These are phyloP conservation scores for Fusarium duplospermum DNA, from an alignment of 2,329 filamentous ascomycete genomes.

Conservation along the genomic window DNA sequence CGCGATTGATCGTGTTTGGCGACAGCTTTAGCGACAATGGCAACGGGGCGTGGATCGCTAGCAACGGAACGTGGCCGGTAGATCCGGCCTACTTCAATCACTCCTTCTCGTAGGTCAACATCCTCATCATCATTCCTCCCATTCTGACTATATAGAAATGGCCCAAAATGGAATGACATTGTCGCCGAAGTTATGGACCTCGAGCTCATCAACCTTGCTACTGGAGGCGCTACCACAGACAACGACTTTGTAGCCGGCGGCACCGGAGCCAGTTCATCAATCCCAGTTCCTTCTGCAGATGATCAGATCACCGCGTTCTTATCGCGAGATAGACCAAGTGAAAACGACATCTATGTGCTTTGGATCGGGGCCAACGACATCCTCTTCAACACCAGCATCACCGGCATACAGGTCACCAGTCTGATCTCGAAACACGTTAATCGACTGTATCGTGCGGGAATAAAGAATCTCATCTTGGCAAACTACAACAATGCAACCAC, in stretches of 20 bases:
- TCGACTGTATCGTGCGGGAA: conserved; percentile 19
- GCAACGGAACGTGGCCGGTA: conserved; percentile 29
- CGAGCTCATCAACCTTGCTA: conserved; percentile 27
- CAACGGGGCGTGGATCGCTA: conserved; percentile 30
- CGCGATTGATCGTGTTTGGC: conserved; percentile 28
- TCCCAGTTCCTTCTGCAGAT: conserved; percentile 19
- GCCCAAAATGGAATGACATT: conserved; percentile 26
- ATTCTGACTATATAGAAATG: conserved; percentile 9
- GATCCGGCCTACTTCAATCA: conserved; percentile 30
- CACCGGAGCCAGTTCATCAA: conserved; percentile 17
- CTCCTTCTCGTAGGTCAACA: conserved; percentile 13
- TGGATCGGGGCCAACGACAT: conserved; percentile 34
- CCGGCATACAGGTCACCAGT: conserved; percentile 16
- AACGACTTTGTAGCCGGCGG: conserved; percentile 27
- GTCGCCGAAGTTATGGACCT: conserved; percentile 5
- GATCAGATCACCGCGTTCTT: conserved; percentile 24
- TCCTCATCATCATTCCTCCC: accelerated
- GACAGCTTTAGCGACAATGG: conserved; percentile 36
- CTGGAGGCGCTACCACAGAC: conserved; percentile 25
- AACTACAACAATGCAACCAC: conserved; percentile 21
- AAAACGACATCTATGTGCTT: conserved; percentile 20
- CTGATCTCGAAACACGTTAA: conserved; percentile 14
- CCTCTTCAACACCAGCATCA: conserved; percentile 28
- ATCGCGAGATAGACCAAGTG: conserved; percentile 1
- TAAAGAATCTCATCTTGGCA: conserved; percentile 16